A percentile compares a stretch with the other conserved stretches of the same genome.
These are phyloP conservation scores for Pseudocercospora eumusae DNA, from an alignment of 2,329 filamentous ascomycete genomes.

Conservation along the genomic window DNA sequence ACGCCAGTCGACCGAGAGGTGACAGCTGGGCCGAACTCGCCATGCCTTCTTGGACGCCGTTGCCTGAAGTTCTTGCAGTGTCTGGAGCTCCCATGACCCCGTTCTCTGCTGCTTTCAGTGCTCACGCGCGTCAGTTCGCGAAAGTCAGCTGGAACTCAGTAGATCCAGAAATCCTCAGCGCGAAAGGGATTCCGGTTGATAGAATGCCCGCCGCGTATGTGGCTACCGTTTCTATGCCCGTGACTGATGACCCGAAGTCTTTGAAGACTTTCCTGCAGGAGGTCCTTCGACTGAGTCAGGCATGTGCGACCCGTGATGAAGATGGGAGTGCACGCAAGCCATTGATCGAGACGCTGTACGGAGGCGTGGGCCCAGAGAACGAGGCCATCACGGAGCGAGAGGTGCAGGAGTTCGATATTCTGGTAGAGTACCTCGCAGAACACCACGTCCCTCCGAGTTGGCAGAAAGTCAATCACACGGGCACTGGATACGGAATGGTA, in stretches of 20 bases:
- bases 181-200: not conserved
- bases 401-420: conserved; percentile 1
- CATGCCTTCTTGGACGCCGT: conserved; percentile 3
- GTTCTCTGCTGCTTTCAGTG: not conserved
- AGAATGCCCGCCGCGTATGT: conserved; percentile 1
- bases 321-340: conserved; percentile 1
- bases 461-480: conserved; percentile 1
- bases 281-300: not conserved
- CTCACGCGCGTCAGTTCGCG: conserved; percentile 1
- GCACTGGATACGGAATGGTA: not conserved
- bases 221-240: not conserved
- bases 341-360: not conserved
- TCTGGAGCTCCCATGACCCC: conserved; percentile 1
- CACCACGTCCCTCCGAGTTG: not conserved
- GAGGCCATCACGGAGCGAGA: not conserved
- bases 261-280: not conserved
- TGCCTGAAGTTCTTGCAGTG: not conserved
- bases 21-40: conserved; percentile 1
- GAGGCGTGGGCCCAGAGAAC: not conserved
- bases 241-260: not conserved
- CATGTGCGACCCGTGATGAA: conserved; percentile 1
- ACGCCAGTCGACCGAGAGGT: not conserved
- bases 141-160: conserved; percentile 9
- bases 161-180: conserved; percentile 4
- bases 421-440: conserved; percentile 2